These are phyloP conservation scores for Incumbomyces delicatus DNA, from an alignment of 2,329 filamentous ascomycete genomes.

Conservation along the genomic window DNA sequence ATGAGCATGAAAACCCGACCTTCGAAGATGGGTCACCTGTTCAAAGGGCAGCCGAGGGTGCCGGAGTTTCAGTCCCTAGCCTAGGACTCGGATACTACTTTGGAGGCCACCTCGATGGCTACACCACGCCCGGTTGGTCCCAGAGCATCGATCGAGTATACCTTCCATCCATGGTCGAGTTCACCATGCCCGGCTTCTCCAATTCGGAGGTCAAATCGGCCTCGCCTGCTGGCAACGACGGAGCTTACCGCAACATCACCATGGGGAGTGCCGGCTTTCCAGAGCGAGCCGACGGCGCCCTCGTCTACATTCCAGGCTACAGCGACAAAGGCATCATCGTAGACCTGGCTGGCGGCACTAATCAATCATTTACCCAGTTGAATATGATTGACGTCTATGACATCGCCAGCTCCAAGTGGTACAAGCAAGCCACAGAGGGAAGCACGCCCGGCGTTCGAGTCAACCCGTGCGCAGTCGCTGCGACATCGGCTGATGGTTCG, in stretches of 20 bases:
- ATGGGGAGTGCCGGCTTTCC: slow-evolving; percentile 58
- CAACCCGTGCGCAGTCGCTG: slow-evolving; percentile 64
- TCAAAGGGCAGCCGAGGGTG: slow-evolving; percentile 63
- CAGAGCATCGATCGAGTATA: slow-evolving; percentile 55
- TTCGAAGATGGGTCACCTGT: slow-evolving; percentile 54
- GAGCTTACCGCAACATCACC: slow-evolving; percentile 65
- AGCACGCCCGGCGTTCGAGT: slow-evolving; percentile 49
- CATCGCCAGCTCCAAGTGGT: slow-evolving; percentile 60
- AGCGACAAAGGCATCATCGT: slow-evolving; percentile 66
- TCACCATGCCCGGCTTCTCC: slow-evolving; percentile 59
- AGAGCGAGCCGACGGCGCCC: slow-evolving; percentile 61
- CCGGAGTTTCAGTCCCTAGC: slow-evolving; percentile 59
- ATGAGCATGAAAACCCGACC: slow-evolving; percentile 49
- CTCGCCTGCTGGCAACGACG: slow-evolving; percentile 50
- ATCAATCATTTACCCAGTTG: slow-evolving; percentile 57
- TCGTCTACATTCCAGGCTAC: slow-evolving; percentile 69
- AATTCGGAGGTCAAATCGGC: slow-evolving; percentile 52
- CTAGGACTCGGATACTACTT: slow-evolving; percentile 69
- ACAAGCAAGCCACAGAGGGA: slow-evolving; percentile 58
- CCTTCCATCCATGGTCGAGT: slow-evolving; percentile 64
- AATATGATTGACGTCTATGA: slow-evolving; percentile 74
- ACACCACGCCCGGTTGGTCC: slow-evolving; percentile 59
- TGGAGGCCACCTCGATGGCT: slow-evolving; percentile 61
- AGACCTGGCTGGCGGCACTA: slow-evolving; percentile 65
- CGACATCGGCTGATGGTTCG: slow-evolving; percentile 60